phyloP scores from a whole-genome alignment of 768 basidiomycete genomes.

The Pholiota conissans region DNA sequence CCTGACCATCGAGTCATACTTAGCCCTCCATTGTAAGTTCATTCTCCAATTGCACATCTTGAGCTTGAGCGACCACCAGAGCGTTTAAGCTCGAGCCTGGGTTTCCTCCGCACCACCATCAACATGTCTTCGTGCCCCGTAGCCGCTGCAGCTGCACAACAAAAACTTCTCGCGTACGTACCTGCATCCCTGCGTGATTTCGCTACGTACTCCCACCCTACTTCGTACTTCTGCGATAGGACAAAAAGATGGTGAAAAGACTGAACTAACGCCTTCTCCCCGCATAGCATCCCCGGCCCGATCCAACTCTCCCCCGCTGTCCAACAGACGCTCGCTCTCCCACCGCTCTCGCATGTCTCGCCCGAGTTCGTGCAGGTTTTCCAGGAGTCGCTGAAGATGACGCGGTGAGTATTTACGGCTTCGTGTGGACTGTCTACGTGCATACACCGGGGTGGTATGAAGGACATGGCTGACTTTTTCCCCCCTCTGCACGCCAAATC shows the following conservation, averaged over 20 bases:
- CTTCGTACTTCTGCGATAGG: background rate
- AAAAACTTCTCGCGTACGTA: constrained; percentile 8
- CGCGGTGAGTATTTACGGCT: constrained; percentile 41
- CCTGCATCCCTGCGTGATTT: background rate
- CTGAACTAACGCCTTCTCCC: background rate
- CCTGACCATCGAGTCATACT: too few relatives aligned
- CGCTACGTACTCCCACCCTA: background rate
- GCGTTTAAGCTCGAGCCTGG: too few relatives aligned
- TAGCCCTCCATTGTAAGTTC: too few relatives aligned
- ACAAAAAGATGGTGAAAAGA: background rate
- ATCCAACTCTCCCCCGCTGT: constrained; percentile 58
- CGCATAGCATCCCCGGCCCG: constrained; percentile 51
- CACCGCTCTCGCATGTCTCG: constrained; percentile 79
- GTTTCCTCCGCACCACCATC: background rate
- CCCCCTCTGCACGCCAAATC: too few relatives aligned
- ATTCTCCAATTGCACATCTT: too few relatives aligned
- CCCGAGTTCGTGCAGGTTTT: constrained; percentile 80
- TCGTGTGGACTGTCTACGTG: too few relatives aligned
- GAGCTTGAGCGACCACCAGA: too few relatives aligned
- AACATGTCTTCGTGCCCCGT: background rate
- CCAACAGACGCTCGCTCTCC: constrained; percentile 80
- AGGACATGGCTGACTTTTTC: too few relatives aligned
- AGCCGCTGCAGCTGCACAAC: background rate
- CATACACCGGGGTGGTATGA: too few relatives aligned
- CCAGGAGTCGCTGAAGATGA: constrained; percentile 76